phyloP scores from a whole-genome alignment of 2,329 filamentous ascomycete species.

The Aspergillus sp. region DNA sequence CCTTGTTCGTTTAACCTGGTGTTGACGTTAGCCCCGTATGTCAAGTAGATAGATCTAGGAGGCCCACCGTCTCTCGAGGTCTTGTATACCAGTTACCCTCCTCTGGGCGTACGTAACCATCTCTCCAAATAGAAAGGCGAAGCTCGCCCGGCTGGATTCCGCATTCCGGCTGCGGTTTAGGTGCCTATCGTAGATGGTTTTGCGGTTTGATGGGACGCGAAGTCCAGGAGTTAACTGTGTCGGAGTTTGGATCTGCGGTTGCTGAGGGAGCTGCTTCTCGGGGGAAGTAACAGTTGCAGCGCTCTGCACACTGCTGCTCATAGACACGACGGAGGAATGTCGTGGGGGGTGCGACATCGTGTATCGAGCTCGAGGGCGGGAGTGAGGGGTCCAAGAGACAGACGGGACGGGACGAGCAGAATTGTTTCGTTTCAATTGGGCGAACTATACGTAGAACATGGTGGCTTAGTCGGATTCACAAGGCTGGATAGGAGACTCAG shows the following conservation, averaged over 20 bases:
- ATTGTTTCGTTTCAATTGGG: not conserved
- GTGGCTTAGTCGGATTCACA: not conserved
- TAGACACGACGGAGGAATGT: conserved; percentile 34
- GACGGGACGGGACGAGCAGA: not conserved
- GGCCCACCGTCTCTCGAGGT: conserved; percentile 80
- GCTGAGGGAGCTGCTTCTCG: conserved; percentile 27
- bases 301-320: conserved; percentile 27
- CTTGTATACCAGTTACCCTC: conserved; percentile 86
- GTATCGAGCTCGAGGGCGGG: not conserved
- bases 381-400: not conserved
- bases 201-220: conserved; percentile 86
- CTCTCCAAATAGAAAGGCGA: conserved; percentile 93
- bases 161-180: conserved; percentile 85
- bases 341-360: conserved; percentile 32
- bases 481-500: not conserved
- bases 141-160: conserved; percentile 88
- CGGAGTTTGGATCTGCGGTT: conserved; percentile 49
- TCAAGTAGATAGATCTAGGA: not conserved
- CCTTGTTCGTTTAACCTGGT: conserved; percentile 82
- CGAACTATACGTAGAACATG: not conserved
- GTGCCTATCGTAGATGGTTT: conserved; percentile 96
- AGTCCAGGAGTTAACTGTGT: conserved; percentile 57
- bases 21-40: not conserved
- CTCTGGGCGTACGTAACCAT: conserved; percentile 95
- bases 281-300: conserved; percentile 9